Base-by-base conservation (phyloP, 371 early-diverging fungal species). In the Rhizopus stolonifer region DNA sequence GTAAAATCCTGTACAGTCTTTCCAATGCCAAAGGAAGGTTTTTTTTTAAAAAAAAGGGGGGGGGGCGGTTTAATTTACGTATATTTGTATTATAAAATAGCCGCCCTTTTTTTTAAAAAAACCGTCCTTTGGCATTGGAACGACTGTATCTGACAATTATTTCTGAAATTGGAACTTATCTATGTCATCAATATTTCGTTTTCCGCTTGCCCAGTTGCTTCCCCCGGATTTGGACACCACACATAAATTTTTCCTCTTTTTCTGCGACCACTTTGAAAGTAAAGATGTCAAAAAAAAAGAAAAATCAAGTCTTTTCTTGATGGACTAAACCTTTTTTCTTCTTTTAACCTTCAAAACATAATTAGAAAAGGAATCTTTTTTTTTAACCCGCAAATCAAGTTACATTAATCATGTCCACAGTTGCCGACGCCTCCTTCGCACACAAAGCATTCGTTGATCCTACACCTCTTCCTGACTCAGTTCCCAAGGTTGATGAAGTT, bases 401-500 rank as follows among this genome's bases (percentile, higher is more conserved):
- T 36, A 36, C 36, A 36, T 36, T 42, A 21, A 42, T 21, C 18
- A 78, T 78, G 78, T 61, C 70, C 34, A 53, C 71, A 38, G 54
- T 64, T 21, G 63, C 58, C 49, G 56, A 72, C 24, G 51, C 62
- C 33, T 49, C 39, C 43, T 68, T 78, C 32, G 70, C 78, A 48
- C 49, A 58, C 44, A 62, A 51, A 56, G 61, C 77, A 54, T 83
- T 77, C 55, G 85, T 89, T 15, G 92, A 91, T 64, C 81, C 89
- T 9, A 87, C 90, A 9, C 90, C 90, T 24, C 77, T 83, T 47
- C 90, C 91, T 26, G 75, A 71, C 8, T 69, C 73, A 40, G 58
- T 88, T 23, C 87, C 90, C 19, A 66, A 81, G 13, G 93, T 95
- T n/a, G 81, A 83, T 22, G 96, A 98, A 69, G 82, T 96, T 33